Evolutionary conservation across 352 stramenopile genomes (phyloP), one percentile per base, ranked within the genome.

Genomic region (Stephanocyclus meneghinianus): DNA sequence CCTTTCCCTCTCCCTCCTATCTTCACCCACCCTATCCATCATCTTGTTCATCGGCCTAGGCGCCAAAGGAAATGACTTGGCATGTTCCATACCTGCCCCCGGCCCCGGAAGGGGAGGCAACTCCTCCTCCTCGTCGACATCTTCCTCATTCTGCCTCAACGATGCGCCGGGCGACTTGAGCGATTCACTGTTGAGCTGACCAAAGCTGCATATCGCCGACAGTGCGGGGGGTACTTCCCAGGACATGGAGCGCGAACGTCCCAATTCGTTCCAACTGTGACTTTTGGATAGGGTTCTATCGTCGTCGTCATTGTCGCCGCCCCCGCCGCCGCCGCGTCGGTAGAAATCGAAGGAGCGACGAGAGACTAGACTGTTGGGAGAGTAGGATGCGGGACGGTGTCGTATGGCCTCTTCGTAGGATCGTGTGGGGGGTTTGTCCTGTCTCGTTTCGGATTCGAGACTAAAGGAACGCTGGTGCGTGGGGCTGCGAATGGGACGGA

Each of bases 361-460:
- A 30, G 57, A 51, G 1, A 8, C 16, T 2, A 66, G 35, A 32
- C 7, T 35, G 26, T 32, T 66, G 8, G 57, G 32, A 18, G n/a
- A 35, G 15, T 66, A 51, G 32, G 40, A 66, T 29, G 57, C 40
- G 32, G 40, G 40, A 32, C 32, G 8, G 10, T 42, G 15, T 13
- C 29, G 40, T 42, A 8, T 30, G 4, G 40, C 2, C 13, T 56
- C 26, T 35, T 68, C 60, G 26, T 56, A 21, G 11, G 29, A 26
- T 18, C 10, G 13, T 2, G 13, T 29, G 32, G 29, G 16, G 15
- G 15, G 53, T 48, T 76, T 67, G 45, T 75, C 73, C 48, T 80
- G 56, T 42, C 73, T 65, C 65, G 57, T 51, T 66, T 80, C 73
- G 11, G 45, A 60, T 57, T 71, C 60, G 6, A 65, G 35, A 66